Evolutionary conservation across 2,329 filamentous ascomycete genomes (phyloP).

Genomic region (Diaporthe citri): DNA sequence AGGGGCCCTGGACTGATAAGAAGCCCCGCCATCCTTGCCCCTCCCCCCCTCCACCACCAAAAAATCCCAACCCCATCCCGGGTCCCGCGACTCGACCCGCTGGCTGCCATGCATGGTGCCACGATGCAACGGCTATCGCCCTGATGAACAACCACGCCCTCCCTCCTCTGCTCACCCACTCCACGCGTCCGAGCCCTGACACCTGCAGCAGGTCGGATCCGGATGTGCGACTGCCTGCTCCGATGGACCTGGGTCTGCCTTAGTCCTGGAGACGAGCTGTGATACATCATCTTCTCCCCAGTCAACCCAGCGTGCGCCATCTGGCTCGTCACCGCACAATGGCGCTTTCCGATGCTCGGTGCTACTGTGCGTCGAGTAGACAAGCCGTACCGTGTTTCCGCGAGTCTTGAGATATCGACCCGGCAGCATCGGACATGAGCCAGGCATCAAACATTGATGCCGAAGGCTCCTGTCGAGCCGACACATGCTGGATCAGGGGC

Average conservation of each 20-base stretch:
- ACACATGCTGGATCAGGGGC: background rate
- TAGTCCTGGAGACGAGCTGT: constrained; percentile 13
- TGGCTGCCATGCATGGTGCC: background rate
- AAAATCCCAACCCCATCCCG: background rate
- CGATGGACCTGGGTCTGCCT: background rate
- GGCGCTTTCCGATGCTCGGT: background rate
- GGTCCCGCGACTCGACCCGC: background rate
- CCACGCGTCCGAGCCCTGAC: background rate
- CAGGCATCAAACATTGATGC: background rate
- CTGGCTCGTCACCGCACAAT: background rate
- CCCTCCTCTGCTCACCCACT: background rate
- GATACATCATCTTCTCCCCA: background rate
- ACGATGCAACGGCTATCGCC: constrained; percentile 15
- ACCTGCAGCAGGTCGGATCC: background rate
- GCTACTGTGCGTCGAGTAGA: background rate
- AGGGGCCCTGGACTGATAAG: constrained; percentile 6
- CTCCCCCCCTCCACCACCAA: background rate
- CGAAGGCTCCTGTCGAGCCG: background rate
- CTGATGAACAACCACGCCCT: background rate
- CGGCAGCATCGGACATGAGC: background rate
- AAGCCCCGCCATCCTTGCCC: background rate
- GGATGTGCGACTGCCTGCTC: constrained; percentile 1
- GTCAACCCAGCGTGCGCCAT: background rate
- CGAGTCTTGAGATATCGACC: background rate
- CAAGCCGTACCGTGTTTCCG: background rate